phyloP scores from a whole-genome alignment of 495 filamentous ascomycete species.

The Penicillium maclennaniae region DNA sequence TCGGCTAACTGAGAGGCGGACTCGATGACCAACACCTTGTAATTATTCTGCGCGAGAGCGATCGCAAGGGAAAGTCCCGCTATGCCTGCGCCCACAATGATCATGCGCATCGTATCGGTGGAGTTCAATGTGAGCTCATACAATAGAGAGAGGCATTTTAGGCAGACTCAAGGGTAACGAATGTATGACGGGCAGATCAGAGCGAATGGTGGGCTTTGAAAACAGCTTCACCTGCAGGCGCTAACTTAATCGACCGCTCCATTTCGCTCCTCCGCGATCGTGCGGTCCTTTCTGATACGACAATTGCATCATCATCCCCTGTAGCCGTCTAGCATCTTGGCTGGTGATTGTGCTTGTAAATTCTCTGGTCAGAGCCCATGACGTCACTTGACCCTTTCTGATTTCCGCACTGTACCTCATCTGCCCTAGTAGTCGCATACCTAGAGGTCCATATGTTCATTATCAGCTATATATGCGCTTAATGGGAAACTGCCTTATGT shows the following conservation, averaged over 20 bases:
- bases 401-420: no score
- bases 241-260: not conserved
- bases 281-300: not conserved
- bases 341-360: not conserved
- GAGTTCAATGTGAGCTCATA: not conserved
- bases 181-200: no score
- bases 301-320: not conserved
- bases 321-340: not conserved
- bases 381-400: no score
- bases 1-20: not conserved
- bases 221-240: not conserved
- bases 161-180: not conserved
- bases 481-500: no score
- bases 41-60: not conserved
- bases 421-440: no score
- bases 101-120: not conserved
- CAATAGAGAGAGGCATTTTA: not conserved
- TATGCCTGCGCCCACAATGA: slow-evolving; percentile 4
- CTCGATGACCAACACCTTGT: not conserved
- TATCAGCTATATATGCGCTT: no score
- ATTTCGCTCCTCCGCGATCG: not conserved
- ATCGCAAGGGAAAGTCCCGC: slow-evolving; percentile 1
- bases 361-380: no score
- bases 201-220: not conserved
- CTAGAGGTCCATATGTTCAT: no score